Conservation (phyloP, 148 eudicot species). For the Vaccinium corymbosum region DNA sequence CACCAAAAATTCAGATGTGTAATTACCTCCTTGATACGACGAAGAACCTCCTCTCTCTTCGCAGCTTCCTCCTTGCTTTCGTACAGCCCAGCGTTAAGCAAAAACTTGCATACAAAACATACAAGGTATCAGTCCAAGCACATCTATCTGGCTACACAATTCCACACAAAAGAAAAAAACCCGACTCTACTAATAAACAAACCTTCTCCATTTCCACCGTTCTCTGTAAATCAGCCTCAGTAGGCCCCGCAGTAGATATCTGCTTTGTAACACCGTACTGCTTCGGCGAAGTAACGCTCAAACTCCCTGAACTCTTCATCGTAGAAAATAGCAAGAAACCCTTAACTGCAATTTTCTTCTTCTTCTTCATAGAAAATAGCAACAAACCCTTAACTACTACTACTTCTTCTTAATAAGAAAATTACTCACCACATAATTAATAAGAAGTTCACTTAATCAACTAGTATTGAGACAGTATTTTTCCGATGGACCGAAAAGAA, state of each 20-base stretch:
- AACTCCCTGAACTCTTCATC: neutral
- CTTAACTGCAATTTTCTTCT: neutral
- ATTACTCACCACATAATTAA: too few relatives aligned
- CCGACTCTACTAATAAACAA: neutral
- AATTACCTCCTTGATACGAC: constrained; percentile 59
- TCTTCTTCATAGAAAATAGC: too few relatives aligned
- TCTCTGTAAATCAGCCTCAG: neutral
- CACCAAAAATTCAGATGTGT: neutral
- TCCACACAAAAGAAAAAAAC: neutral
- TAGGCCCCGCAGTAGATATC: constrained; percentile 1
- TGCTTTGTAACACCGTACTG: constrained; percentile 1
- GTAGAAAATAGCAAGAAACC: neutral
- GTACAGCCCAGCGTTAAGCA: constrained; percentile 60
- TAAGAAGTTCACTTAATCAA: too few relatives aligned
- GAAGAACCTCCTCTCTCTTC: constrained; percentile 66
- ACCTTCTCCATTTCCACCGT: neutral
- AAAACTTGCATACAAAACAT: constrained; percentile 37
- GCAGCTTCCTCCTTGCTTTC: constrained; percentile 63
- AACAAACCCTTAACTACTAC: too few relatives aligned
- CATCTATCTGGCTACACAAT: neutral
- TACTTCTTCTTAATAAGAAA: too few relatives aligned
- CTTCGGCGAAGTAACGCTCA: constrained; percentile 4
- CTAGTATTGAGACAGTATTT: too few relatives aligned
- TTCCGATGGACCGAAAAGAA: too few relatives aligned
- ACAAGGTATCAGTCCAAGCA: neutral